These are phyloP conservation scores for Saturnispora saitoi DNA, from an alignment of 805 yeast species.

Conservation along the genomic window DNA sequence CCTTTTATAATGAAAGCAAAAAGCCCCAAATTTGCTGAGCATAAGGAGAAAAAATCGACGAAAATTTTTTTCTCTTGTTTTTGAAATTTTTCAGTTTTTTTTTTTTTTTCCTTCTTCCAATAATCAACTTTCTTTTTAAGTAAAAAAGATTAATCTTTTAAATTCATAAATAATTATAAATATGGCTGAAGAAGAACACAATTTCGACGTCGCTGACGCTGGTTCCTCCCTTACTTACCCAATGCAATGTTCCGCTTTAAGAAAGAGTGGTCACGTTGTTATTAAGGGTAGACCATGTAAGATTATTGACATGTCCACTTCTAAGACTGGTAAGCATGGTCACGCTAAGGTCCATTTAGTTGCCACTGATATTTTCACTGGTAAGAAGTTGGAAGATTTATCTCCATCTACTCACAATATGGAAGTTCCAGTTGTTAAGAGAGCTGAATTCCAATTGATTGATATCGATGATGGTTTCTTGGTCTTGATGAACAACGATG, in stretches of 20 bases:
- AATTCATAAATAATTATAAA: neutral
- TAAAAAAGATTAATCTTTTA: conserved; percentile 8
- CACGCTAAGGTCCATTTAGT: conserved; percentile 99
- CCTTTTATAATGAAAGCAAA: too few relatives aligned
- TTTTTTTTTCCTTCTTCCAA: conserved; percentile 1
- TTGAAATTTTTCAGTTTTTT: neutral
- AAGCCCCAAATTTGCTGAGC: neutral
- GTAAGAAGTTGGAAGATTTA: conserved; percentile 98
- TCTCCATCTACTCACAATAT: conserved; percentile 99
- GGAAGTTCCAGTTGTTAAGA: conserved; percentile 97
- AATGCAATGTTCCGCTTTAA: conserved; percentile 98
- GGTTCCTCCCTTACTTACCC: conserved; percentile 99
- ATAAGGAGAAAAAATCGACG: neutral
- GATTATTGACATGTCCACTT: conserved; percentile 99
- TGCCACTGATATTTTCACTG: conserved; percentile 97
- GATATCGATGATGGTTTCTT: conserved; percentile 98
- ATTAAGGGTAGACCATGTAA: conserved; percentile 99
- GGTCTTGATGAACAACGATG: conserved; percentile 92
- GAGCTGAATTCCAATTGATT: conserved; percentile 94
- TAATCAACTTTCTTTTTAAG: neutral
- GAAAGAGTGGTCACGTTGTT: conserved; percentile 99
- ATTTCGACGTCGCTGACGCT: conserved; percentile 96
- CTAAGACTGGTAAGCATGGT: conserved; percentile 99
- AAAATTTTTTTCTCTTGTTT: neutral
- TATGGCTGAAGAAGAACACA: conserved; percentile 47